phyloP scores from a whole-genome alignment of 140 eudicot species.

The Oenanthe javanica region DNA sequence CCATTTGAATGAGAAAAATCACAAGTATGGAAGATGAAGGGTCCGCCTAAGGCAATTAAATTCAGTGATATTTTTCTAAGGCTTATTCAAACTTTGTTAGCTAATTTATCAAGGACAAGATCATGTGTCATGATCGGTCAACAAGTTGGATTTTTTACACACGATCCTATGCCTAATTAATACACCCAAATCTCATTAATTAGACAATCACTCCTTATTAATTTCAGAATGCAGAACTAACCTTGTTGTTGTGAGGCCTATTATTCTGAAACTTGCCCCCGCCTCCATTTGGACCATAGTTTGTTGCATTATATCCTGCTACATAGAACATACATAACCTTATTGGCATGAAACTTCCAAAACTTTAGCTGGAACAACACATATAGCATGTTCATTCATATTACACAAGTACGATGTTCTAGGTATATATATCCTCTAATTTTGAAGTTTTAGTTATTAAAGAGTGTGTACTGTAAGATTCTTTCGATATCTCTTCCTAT shows the following conservation, averaged over 20 bases:
- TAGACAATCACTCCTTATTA: background rate
- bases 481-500: background rate
- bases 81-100: background rate
- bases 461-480: background rate
- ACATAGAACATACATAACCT: conserved; percentile 10
- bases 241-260: conserved; percentile 52
- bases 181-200: background rate
- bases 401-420: background rate
- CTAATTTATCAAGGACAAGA: background rate
- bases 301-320: conserved; percentile 43
- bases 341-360: background rate
- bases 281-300: conserved; percentile 60
- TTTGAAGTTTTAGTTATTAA: background rate
- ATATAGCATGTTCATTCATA: background rate
- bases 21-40: background rate
- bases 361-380: background rate
- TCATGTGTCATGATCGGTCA: background rate
- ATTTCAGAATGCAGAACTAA: conserved; percentile 9
- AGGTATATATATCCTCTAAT: background rate
- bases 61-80: background rate
- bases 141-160: background rate
- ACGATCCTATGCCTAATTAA: background rate
- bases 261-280: conserved; percentile 54
- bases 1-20: background rate
- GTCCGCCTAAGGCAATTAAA: background rate